Evolutionary conservation across 768 basidiomycete genomes (phyloP), one percentile per base, ranked within the genome.

Genomic region (Pisolithus marmoratus): DNA sequence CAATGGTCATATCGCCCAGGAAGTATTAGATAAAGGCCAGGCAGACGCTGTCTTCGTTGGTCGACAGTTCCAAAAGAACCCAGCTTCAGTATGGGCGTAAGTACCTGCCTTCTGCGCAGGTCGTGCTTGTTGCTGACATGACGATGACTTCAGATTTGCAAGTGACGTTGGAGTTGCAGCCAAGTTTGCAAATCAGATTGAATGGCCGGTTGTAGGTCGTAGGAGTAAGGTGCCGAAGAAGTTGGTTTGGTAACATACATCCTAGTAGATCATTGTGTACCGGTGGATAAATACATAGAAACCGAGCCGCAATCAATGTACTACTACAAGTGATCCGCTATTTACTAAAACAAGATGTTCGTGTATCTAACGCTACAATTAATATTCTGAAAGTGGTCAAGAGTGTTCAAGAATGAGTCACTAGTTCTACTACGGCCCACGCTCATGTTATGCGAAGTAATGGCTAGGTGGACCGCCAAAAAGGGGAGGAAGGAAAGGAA

Each of bases 1-100:
- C 29, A 74, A 70, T 58, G 70, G 74, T 9, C 54, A 64, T 5
- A 70, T 79, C 38, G 73, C 77, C 6, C 72, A 79, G 55, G 64
- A 67, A 36, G 68, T 79, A 38, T 52, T 81, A 8, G 69, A 76
- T 46, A 58, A 69, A 14, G 74, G 68, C 8, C 60, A 74, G 51
- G 73, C 74, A 3, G 78, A 82, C 50, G 71, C 75, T 27, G 12
- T 87, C 5, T 54, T 76, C 43, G 72, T 80, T 12, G 80, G 78
- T 20, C 63, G 79, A 38, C 71, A 73, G 48, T 84, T 85, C 71
- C 76, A 78, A 64, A 81, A 79, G 69, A 79, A 85, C 57, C 84
- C 83, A 0, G 77, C 74, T 0, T 56, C 66, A 2, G 72, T 73
- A 15, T 75, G 70, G 71, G 54, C 66, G 59, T 63, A 51, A 62